Evolutionary conservation across 306 rosid genomes (phyloP).

Genomic region (Cyamopsis tetragonoloba): DNA sequence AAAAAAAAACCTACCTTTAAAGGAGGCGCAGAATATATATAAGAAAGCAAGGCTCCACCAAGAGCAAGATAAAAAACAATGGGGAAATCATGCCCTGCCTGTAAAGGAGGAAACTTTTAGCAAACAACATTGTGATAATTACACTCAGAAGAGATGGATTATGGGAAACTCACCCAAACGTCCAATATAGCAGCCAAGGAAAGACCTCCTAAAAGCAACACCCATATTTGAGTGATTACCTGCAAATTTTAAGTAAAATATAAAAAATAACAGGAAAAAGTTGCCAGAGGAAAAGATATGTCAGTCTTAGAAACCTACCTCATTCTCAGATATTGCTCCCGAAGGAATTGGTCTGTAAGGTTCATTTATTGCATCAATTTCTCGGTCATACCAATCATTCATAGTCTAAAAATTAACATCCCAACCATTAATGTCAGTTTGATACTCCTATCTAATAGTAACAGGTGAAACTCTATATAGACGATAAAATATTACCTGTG

Average conservation of each 20-base stretch:
- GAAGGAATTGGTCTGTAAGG: conserved; percentile 99
- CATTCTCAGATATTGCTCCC: conserved; percentile 88
- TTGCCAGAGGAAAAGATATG: not conserved
- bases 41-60: conserved; percentile 88
- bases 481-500: conserved; percentile 52
- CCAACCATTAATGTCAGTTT: conserved; percentile 15
- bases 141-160: not conserved
- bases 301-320: conserved; percentile 45
- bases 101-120: conserved; percentile 31
- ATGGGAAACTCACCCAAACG: conserved; percentile 72
- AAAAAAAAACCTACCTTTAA: conserved; percentile 56
- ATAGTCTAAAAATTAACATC: conserved; percentile 51
- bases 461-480: not conserved
- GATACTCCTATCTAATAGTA: conserved; percentile 10
- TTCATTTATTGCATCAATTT: conserved; percentile 93
- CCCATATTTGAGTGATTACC: conserved; percentile 97
- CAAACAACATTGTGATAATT: conserved; percentile 20
- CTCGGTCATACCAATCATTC: conserved; percentile 98
- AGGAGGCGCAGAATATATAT: conserved; percentile 97
- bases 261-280: not conserved
- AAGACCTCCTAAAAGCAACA: conserved; percentile 89
- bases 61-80: conserved; percentile 76
- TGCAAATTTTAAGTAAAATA: conserved; percentile 30
- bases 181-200: conserved; percentile 72
- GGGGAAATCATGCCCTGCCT: conserved; percentile 91